Percentiles rank a stretch among this genome's conserved stretches.
Evolutionary conservation across 1,284 basidiomycete genomes (phyloP).

Genomic region (Naganishia liquefaciens): DNA sequence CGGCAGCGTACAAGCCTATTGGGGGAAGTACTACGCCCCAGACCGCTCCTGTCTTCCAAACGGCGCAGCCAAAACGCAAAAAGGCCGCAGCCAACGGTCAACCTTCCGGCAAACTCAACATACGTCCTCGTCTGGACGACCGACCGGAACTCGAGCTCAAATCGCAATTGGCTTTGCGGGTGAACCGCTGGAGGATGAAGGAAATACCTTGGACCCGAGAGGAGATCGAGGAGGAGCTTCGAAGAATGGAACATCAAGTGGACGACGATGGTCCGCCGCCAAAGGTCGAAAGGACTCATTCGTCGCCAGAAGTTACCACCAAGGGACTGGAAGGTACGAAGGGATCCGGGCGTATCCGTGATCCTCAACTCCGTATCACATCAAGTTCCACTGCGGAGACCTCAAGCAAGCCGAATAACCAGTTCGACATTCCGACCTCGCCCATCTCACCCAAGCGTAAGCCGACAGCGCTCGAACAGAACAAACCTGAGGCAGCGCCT

Average conservation of each 20-base stretch:
- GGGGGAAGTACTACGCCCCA: slow-evolving; percentile 3
- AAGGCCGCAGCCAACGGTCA: neutral
- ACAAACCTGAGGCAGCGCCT: too few relatives aligned
- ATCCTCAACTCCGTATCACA: slow-evolving; percentile 14
- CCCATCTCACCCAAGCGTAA: neutral
- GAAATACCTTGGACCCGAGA: slow-evolving; percentile 23
- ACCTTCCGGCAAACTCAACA: slow-evolving; percentile 22
- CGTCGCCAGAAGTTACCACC: slow-evolving; percentile 17
- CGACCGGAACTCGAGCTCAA: slow-evolving; percentile 33
- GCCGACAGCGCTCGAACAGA: neutral
- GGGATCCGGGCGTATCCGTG: slow-evolving; percentile 13
- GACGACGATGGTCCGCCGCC: slow-evolving; percentile 7
- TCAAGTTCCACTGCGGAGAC: slow-evolving; percentile 10
- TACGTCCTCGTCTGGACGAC: slow-evolving; percentile 32
- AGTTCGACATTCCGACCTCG: neutral
- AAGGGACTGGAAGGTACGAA: slow-evolving; percentile 14
- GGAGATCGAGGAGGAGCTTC: slow-evolving; percentile 26
- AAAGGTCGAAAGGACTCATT: slow-evolving; percentile 20
- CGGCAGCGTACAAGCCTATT: slow-evolving; percentile 14
- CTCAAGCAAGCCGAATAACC: neutral
- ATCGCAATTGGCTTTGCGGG: slow-evolving; percentile 27
- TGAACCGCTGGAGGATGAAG: slow-evolving; percentile 31
- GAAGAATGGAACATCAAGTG: slow-evolving; percentile 13
- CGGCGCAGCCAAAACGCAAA: slow-evolving; percentile 18
- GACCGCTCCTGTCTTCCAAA: slow-evolving; percentile 13